Base-by-base conservation (phyloP, 2,329 filamentous ascomycete species). In the Calonectria pseudoturangicola region DNA sequence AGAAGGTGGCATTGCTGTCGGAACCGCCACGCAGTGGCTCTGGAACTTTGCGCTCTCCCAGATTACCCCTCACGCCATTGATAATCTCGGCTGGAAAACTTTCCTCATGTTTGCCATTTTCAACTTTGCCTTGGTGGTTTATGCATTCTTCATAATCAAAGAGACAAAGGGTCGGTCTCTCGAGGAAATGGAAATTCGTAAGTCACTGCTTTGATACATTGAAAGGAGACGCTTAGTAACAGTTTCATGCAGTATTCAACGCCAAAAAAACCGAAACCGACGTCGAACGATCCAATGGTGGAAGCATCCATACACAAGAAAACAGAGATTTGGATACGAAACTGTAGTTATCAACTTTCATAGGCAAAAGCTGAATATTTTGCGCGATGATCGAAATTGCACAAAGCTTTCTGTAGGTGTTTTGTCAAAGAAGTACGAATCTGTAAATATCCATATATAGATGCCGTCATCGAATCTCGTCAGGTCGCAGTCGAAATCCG, bases 41-140 rank as follows among this genome's bases (percentile, higher is more conserved):
- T 88, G 86, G 79, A 89, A 89, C 79, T 89, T 89, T 80, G 82
- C 86, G 33, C 87, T 89, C 79, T 82, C 84, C 0, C 84, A 88
- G 33, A 82, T 84, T 18, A 89, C 88, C 1, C 88, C 88, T 0
- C 87, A 87, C 65, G 84, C 88, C 12, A 84, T 89, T 39, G 79
- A 81, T 0, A 86, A 86, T 18, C 83, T 89, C 5, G 84, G 85
- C 1, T 88, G 86, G 86, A 83, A 82, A 58, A 88, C 86, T 3
- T 89, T 88, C 70, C 76, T 89, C 70, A 87, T 88, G 85, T 88
- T 88, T 79, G 83, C 82, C 27, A 85, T 88, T 30, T 87, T 88
- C 77, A 88, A 88, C 76, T 87, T 84, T 71, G 81, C 85, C 1
- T 83, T 87, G 18, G 84, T 87, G 0, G 77, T 82, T 13, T 88